Conservation (phyloP, 2,329 filamentous ascomycete species). For the Tricladium varicosporioides region DNA sequence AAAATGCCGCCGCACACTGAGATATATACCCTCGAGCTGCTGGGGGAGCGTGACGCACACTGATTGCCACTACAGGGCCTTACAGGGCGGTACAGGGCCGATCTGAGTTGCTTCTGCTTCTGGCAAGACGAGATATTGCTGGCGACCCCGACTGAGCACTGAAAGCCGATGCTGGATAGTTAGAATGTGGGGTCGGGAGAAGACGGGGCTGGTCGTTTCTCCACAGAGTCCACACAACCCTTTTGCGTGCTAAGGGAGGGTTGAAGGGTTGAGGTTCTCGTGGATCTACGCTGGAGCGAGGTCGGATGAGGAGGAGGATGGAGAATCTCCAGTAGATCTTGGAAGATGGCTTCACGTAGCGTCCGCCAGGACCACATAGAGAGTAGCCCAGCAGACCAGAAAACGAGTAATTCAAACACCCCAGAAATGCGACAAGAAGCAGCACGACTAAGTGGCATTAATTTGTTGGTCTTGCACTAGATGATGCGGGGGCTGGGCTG, state of each 20-base stretch:
- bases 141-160: constrained; percentile 1
- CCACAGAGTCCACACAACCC: neutral
- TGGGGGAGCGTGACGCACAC: neutral
- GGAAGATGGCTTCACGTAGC: no score
- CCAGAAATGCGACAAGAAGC: no score
- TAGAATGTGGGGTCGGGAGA: constrained; percentile 17
- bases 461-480: no score
- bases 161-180: neutral
- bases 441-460: no score
- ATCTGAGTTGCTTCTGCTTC: constrained; percentile 5
- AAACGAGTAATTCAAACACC: no score
- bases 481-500: no score
- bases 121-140: constrained; percentile 8
- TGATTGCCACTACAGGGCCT: neutral
- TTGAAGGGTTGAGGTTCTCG: neutral
- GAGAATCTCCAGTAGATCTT: no score
- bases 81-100: constrained; percentile 5
- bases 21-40: constrained; percentile 3
- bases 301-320: neutral
- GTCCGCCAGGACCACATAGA: no score
- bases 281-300: neutral
- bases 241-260: neutral
- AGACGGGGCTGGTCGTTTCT: constrained; percentile 8
- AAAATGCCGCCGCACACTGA: constrained; percentile 12
- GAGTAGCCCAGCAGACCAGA: no score